Evolutionary conservation across 2,329 filamentous ascomycete species (phyloP), one percentile per base, ranked within the genome.

Genomic region (Phaeomoniella chlamydospora): DNA sequence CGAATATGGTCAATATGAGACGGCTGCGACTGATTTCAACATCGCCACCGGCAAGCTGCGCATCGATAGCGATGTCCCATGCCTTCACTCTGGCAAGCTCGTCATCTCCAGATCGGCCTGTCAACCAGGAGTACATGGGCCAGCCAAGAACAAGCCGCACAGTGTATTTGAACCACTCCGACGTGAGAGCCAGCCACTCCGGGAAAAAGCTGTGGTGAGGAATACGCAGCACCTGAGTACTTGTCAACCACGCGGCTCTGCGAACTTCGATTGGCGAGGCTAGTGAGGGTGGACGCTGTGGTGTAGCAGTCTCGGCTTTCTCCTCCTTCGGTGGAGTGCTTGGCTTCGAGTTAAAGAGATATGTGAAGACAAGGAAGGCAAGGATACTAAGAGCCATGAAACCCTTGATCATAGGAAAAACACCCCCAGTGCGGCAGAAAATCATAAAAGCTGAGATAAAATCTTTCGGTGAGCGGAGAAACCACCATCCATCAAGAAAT

Each of bases 61-160:
- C 86, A 56, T 96, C 88, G 37, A 94, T 71, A 11, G 87, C 87
- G 49, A 94, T 94, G 19, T 80, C 73, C 88, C 88, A 96, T 0
- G 86, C 84, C 59, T 93, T 90, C 49, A 93, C 72, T 17, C 88
- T 74, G 4, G 84, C 87, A 35, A 72, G 74, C 55, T 94, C 88
- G 54, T 93, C 79, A 39, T 94, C 85, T 45, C 80, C 76, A 2
- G 80, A 88, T 33, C 81, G 72, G 0, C 85, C 84, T 2, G 82
- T 88, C 29, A 93, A 61, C 51, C 76, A 68, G 38, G 86, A 79
- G 53, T 90, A 94, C 6, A 79, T 67, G 17, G 79, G 71, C 45
- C 77, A 70, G 29, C 88, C 87, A 42, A 94, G 74, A 0, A 82
- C 55, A 45, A 85, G 86, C 32, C 84, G 75, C 36, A 85, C 55